Conservation (phyloP, 2,329 filamentous ascomycete genomes). For the Colletotrichum neosansevieriae region DNA sequence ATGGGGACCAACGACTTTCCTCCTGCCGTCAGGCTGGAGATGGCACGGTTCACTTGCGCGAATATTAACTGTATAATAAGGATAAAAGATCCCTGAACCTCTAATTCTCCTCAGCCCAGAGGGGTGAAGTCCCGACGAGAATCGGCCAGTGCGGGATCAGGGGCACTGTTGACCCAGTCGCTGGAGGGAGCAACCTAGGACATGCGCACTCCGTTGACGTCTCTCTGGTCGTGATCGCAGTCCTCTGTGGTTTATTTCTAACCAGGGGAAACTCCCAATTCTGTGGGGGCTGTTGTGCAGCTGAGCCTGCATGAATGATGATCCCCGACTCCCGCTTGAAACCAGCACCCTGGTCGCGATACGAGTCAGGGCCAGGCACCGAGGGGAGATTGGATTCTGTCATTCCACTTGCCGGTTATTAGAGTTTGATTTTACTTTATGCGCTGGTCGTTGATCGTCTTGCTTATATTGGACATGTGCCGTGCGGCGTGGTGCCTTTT, state of each 20-base stretch:
- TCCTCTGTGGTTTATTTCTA: conserved; percentile 12
- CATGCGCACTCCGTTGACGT: conserved; percentile 22
- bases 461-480: conserved; percentile 17
- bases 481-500: conserved; percentile 15
- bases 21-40: not conserved
- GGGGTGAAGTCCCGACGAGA: conserved; percentile 19
- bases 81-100: conserved; percentile 29
- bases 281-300: conserved; percentile 14
- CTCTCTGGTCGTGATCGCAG: conserved; percentile 33
- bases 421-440: conserved; percentile 40
- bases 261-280: conserved; percentile 26
- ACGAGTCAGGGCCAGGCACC: conserved; percentile 38
- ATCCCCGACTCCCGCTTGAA: conserved; percentile 34
- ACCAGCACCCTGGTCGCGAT: conserved; percentile 29
- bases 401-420: conserved; percentile 36
- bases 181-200: conserved; percentile 32
- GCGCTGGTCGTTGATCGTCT: conserved; percentile 33
- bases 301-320: too few relatives aligned
- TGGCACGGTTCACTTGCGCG: conserved; percentile 31
- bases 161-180: conserved; percentile 31
- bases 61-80: conserved; percentile 5
- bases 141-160: conserved; percentile 33
- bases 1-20: conserved; percentile 35
- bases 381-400: conserved; percentile 26
- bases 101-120: conserved; percentile 21